Conservation (phyloP, 164 flowering plant species). For the Vitis cinerea region DNA sequence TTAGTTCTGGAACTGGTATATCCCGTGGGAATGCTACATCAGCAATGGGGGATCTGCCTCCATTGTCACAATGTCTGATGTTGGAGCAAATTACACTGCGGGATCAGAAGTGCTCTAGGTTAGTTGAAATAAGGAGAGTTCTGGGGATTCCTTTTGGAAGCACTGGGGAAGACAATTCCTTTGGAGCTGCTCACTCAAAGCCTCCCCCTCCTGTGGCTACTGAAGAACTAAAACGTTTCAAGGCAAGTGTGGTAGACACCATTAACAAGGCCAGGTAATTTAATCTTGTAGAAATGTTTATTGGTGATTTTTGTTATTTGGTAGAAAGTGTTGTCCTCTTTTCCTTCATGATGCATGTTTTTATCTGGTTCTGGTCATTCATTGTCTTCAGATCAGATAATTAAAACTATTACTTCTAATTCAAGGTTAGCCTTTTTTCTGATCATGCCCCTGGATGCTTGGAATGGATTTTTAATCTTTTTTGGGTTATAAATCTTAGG, state of each 20-base stretch:
- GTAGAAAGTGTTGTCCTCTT: not conserved
- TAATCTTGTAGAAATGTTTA: not conserved
- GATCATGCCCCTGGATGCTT: not conserved
- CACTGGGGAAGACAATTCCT: conserved; percentile 47
- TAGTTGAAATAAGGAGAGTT: conserved; percentile 55
- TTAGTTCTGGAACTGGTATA: conserved; percentile 38
- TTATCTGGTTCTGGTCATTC: not conserved
- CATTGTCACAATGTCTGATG: conserved; percentile 46
- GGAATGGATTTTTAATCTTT: not conserved
- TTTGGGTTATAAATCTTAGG: not conserved
- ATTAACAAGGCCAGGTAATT: conserved; percentile 34
- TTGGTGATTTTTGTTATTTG: not conserved
- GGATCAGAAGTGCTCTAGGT: conserved; percentile 52
- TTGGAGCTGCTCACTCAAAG: conserved; percentile 49
- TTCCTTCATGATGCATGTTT: no score
- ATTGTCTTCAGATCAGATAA: not conserved
- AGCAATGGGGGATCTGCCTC: conserved; percentile 34
- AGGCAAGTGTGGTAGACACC: conserved; percentile 26
- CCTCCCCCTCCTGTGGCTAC: conserved; percentile 23
- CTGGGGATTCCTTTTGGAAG: conserved; percentile 48
- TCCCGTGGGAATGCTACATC: conserved; percentile 29
- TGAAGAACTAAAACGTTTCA: conserved; percentile 38
- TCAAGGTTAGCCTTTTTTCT: not conserved
- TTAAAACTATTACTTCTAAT: not conserved
- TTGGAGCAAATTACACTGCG: conserved; percentile 60